Base-by-base conservation (phyloP, 1,284 basidiomycete genomes). In the Ganoderma leucocontextum region DNA sequence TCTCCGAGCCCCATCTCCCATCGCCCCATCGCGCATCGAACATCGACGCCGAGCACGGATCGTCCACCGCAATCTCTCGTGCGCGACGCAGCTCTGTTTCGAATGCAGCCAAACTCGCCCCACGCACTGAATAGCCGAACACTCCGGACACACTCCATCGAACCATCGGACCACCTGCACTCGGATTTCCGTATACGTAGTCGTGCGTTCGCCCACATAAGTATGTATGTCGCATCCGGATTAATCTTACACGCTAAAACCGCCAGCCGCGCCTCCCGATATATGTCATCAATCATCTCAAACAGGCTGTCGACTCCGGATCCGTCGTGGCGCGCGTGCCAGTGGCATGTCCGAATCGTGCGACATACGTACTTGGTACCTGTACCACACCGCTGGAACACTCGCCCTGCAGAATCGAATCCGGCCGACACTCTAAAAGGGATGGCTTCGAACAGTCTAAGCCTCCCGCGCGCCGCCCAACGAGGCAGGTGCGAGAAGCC, bases 1-100 rank as follows among this genome's bases (percentile, higher is more conserved):
- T 53, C 52, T 53, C 52, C 52, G n/a, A 12, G n/a, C 25, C 10
- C 12, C 52, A 55, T 55, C 52, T 55, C 52, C 52, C 52, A 55
- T 55, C 52, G 25, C 29, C 15, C 52, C 52, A 55, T 55, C 52
- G 52, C 29, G 4, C 52, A 33, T 33, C 25, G 52, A 17, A 3
- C 52, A 35, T 55, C 29, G 52, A 3, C 52, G 8, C 33, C 29
- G 52, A 49, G 47, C 47, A 49, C 52, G 33, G 52, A 55, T 55
- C 52, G 52, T 29, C 52, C 52, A 55, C 52, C 52, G 22, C 22
- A 55, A 35, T 55, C 52, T 35, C 52, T 29, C 49, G 22, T 12
- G 49, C 12, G 25, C 44, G 44, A 41, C 44, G 44, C n/a, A 47
- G 44, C 22, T 47, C n/a, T n/a, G n/a, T 0, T 1, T 29, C 52